Conservation (phyloP, 148 eudicot species). For the Drosera capensis region DNA sequence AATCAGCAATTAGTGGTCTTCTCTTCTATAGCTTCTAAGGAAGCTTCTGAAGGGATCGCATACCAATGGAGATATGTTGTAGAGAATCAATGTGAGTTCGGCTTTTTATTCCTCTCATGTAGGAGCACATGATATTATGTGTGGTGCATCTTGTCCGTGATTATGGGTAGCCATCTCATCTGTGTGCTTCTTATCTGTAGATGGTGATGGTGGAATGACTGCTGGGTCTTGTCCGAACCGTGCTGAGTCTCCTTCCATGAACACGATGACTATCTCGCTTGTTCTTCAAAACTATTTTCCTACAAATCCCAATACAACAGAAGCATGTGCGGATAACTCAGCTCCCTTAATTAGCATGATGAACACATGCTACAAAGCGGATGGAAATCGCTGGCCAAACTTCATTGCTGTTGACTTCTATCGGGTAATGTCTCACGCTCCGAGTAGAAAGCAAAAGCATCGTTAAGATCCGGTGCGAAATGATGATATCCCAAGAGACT, state of each 20-base stretch:
- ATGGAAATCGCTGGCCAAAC: slow-evolving; percentile 83
- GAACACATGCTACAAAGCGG: slow-evolving; percentile 48
- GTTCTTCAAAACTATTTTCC: slow-evolving; percentile 82
- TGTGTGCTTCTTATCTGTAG: slow-evolving; percentile 50
- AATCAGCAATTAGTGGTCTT: slow-evolving; percentile 80
- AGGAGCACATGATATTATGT: too few relatives aligned
- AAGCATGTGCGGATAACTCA: slow-evolving; percentile 68
- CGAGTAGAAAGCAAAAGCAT: not conserved
- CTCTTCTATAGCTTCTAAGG: slow-evolving; percentile 57
- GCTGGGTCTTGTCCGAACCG: slow-evolving; percentile 62
- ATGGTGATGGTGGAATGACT: slow-evolving; percentile 62
- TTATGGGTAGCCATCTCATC: too few relatives aligned
- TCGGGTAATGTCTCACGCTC: slow-evolving; percentile 22
- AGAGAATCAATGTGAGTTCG: slow-evolving; percentile 81
- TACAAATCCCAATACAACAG: slow-evolving; percentile 39
- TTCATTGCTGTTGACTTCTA: slow-evolving; percentile 92
- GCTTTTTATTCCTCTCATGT: not conserved
- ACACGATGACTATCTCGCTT: slow-evolving; percentile 37
- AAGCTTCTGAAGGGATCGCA: slow-evolving; percentile 72
- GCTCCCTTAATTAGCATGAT: slow-evolving; percentile 49
- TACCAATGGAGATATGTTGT: slow-evolving; percentile 72
- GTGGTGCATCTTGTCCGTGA: too few relatives aligned
- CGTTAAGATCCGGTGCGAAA: not conserved
- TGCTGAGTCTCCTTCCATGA: slow-evolving; percentile 49
- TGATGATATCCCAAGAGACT: not conserved